A percentile compares a stretch with the other conserved stretches of the same genome.
Conservation (phyloP, 176 grass and related monocot species). For the Eleusine indica region DNA sequence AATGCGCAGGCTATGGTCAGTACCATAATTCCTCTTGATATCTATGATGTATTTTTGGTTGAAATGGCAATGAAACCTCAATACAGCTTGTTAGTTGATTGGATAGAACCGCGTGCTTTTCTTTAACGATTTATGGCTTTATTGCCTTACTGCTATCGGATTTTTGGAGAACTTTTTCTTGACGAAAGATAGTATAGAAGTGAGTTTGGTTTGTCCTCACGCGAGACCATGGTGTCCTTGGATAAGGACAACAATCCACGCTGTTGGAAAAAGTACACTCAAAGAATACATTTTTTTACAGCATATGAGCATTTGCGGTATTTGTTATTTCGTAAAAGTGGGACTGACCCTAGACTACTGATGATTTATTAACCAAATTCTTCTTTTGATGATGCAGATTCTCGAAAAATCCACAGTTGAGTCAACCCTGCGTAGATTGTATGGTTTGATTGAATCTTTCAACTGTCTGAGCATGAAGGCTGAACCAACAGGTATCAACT, state of each 20-base stretch:
- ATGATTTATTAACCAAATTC: not conserved
- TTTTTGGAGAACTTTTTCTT: not conserved
- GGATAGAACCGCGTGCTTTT: constrained; percentile 7
- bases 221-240: not conserved
- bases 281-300: constrained; percentile 12
- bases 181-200: constrained; percentile 11
- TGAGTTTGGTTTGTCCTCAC: not conserved
- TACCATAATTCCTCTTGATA: not conserved
- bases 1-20: constrained; percentile 58
- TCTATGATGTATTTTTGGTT: not conserved
- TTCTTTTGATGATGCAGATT: constrained; percentile 37
- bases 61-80: not conserved
- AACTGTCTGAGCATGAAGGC: constrained; percentile 52
- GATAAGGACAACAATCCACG: constrained; percentile 23
- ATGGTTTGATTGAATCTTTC: constrained; percentile 65
- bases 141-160: not conserved
- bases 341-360: not conserved
- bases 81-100: constrained; percentile 7
- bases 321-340: not conserved
- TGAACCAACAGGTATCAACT: constrained; percentile 48
- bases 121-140: not conserved
- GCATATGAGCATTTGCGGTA: not conserved
- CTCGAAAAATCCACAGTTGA: constrained; percentile 49
- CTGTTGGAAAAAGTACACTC: constrained; percentile 1
- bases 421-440: constrained; percentile 56